phyloP scores from a whole-genome alignment of 2,329 filamentous ascomycete genomes.

The Clonostachys sp. region DNA sequence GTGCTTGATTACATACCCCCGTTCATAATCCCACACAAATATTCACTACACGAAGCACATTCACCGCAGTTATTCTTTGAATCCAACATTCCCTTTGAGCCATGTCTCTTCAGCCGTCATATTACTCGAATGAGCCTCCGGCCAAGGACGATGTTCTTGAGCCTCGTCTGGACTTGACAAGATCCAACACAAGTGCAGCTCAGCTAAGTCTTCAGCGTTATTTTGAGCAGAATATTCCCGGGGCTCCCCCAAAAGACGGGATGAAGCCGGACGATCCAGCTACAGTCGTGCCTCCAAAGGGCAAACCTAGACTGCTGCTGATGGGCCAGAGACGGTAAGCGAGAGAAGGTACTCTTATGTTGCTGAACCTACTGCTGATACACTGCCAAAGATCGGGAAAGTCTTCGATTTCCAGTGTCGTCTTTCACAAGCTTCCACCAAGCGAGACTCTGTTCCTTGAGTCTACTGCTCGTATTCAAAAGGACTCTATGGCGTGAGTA shows the following conservation, averaged over 20 bases:
- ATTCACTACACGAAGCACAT: too few relatives aligned
- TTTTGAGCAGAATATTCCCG: conserved; percentile 2
- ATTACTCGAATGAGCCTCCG: conserved; percentile 5
- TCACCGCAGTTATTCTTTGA: too few relatives aligned
- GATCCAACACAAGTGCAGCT: conserved; percentile 46
- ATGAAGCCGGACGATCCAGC: conserved; percentile 37
- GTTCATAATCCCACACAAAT: too few relatives aligned
- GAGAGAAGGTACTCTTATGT: neutral
- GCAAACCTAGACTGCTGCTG: conserved; percentile 80
- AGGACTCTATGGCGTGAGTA: conserved; percentile 88
- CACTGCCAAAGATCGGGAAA: conserved; percentile 74
- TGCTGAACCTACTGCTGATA: neutral
- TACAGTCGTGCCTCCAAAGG: conserved; percentile 43
- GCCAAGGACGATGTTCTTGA: conserved; percentile 14
- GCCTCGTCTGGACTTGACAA: conserved; percentile 18
- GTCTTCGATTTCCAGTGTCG: conserved; percentile 95
- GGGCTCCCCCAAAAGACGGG: conserved; percentile 38
- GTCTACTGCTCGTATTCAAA: conserved; percentile 90
- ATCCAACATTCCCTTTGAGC: neutral
- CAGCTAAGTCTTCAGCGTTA: conserved; percentile 61
- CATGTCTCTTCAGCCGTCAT: conserved; percentile 26
- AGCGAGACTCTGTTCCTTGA: conserved; percentile 95
- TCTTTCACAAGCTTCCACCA: conserved; percentile 97
- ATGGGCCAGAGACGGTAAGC: conserved; percentile 92
- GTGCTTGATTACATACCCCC: too few relatives aligned